Evolutionary conservation across 2,329 filamentous ascomycete genomes (phyloP).

Genomic region (Colletotrichum sp.): DNA sequence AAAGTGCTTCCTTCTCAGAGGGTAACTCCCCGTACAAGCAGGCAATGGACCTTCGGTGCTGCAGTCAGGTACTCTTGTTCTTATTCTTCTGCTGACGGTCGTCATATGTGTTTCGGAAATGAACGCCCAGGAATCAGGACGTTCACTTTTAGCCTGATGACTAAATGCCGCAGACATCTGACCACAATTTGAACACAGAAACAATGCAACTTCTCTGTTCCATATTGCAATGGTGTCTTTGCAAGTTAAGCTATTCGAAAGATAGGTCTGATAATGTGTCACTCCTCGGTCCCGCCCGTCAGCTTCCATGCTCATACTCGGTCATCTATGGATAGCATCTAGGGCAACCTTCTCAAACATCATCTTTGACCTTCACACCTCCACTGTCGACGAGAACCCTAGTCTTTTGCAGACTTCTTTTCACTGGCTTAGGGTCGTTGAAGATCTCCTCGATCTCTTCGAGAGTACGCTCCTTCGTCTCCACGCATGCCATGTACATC

Average conservation of each 20-base stretch:
- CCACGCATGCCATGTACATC: constrained; percentile 33
- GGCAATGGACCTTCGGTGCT: not conserved
- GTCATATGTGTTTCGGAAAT: not conserved
- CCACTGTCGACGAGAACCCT: constrained; percentile 8
- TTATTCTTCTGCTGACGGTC: not conserved
- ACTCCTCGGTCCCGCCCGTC: not conserved
- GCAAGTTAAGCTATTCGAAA: too few species aligned
- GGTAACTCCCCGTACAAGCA: not conserved
- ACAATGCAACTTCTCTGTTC: too few species aligned
- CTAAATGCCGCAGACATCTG: not conserved
- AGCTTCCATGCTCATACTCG: not conserved
- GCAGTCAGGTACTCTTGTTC: not conserved
- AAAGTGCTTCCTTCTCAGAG: not conserved
- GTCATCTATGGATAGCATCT: not conserved
- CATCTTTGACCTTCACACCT: constrained; percentile 7
- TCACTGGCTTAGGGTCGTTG: constrained; percentile 39
- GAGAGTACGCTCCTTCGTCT: constrained; percentile 59
- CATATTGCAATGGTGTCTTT: too few species aligned
- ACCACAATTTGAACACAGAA: not conserved
- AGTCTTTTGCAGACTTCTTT: constrained; percentile 22
- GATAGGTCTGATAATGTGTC: not conserved
- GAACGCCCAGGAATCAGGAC: not conserved
- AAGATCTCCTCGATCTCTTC: constrained; percentile 63
- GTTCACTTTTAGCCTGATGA: not conserved
- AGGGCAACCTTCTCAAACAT: not conserved